phyloP scores from a whole-genome alignment of 306 rosid genomes.

The Sophora flavescens region DNA sequence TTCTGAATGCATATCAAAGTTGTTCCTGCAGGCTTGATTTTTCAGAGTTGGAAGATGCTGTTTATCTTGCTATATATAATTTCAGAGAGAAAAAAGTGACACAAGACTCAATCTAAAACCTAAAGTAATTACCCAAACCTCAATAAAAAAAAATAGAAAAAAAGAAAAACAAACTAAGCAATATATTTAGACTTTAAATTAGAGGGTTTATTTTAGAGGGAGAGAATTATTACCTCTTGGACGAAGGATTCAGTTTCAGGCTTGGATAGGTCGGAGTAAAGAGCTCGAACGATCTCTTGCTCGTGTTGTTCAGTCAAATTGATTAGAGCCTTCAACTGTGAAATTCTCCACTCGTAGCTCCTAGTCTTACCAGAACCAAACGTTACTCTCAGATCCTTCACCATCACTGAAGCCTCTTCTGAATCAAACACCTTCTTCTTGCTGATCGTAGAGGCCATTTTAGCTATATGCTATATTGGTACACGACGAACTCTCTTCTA shows the following conservation, averaged over 20 bases:
- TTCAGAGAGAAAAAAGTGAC: too few species aligned
- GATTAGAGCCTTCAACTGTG: constrained; percentile 57
- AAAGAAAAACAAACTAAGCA: too few species aligned
- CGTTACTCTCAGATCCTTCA: constrained; percentile 50
- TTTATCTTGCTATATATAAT: too few species aligned
- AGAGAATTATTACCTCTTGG: constrained; percentile 45
- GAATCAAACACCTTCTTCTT: constrained; percentile 44
- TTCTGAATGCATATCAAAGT: neutral
- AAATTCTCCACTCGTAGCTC: constrained; percentile 64
- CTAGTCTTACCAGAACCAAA: constrained; percentile 57
- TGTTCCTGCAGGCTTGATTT: too few species aligned
- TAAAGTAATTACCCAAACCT: too few species aligned
- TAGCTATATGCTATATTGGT: neutral
- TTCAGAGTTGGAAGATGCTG: too few species aligned
- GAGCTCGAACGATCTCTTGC: constrained; percentile 53
- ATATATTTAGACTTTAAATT: too few species aligned
- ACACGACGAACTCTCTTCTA: neutral
- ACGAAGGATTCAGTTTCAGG: constrained; percentile 50
- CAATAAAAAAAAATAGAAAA: too few species aligned
- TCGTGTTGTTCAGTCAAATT: constrained; percentile 48
- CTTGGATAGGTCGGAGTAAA: constrained; percentile 61
- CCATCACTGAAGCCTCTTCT: constrained; percentile 51
- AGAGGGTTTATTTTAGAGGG: neutral
- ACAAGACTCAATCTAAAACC: neutral
- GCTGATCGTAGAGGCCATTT: constrained; percentile 30